These are phyloP conservation scores for Sequoiadendron giganteum DNA, from an alignment of 75 land plant species.

Conservation along the genomic window DNA sequence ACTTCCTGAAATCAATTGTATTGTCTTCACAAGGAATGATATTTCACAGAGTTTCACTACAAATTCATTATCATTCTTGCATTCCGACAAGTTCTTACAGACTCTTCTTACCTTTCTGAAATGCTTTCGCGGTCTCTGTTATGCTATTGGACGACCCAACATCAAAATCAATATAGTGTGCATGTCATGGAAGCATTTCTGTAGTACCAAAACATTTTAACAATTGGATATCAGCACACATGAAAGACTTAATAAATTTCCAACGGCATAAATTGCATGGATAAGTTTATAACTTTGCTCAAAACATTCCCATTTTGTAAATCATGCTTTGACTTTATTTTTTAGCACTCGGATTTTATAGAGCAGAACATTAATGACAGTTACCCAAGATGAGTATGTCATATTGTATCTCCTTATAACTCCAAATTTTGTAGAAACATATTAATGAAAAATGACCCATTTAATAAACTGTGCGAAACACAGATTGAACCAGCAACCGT, in stretches of 20 bases:
- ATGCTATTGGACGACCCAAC: neutral
- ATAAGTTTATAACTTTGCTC: neutral
- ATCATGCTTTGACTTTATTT: neutral
- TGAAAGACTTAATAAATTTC: neutral
- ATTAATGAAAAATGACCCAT: neutral
- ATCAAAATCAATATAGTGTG: neutral
- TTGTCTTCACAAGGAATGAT: neutral
- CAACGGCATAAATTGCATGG: neutral
- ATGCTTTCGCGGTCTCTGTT: neutral
- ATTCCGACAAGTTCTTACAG: neutral
- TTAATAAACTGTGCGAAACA: no score
- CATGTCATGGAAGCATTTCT: neutral
- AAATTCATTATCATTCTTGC: neutral
- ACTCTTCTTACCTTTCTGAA: neutral
- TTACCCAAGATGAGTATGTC: neutral
- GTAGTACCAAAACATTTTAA: neutral
- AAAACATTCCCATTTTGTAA: neutral
- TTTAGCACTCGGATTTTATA: no score
- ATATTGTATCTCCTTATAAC: neutral
- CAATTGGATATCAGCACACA: neutral
- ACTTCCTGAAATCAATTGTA: neutral
- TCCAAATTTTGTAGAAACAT: neutral
- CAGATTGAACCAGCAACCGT: neutral
- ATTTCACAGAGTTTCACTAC: neutral
- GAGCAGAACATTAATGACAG: no score